Base-by-base conservation (phyloP, 2,329 filamentous ascomycete species). In the Botrytis elliptica region DNA sequence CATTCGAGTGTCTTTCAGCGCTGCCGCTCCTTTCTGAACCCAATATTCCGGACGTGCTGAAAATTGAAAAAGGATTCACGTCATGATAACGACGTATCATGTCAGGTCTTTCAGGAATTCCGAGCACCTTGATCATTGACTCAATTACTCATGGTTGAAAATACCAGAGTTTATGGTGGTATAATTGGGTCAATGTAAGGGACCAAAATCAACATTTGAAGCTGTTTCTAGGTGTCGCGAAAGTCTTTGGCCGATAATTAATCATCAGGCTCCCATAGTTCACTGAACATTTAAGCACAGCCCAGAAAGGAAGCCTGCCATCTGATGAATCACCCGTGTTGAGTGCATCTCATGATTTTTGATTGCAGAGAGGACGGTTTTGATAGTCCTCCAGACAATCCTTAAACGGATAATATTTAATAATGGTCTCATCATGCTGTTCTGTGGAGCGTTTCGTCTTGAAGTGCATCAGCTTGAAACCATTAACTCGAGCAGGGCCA, bases 401-500 rank as follows among this genome's bases (percentile, higher is more conserved):
- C n/a, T 57, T 68, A 18, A 68, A 68, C 22, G 49, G 66, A 16
- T 68, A 68, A 68, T 68, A 68, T 18, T 42, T 68, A 38, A 68
- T 20, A 10, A 25, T 12, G 7, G 66, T 57, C 5, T 29, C 36
- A 33, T 22, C 8, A 18, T 68, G 49, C 49, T 57, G 36, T 42
- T 22, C 0, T 57, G 49, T 25, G 10, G 16, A 40, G 10, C 1
- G 18, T 42, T 22, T 22, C 38, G 22, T 9, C 18, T n/a, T 57
- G 66, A 68, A 68, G 6, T 25, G 36, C 49, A 68, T 33, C 9
- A 68, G 36, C n/a, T 68, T 68, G 36, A 68, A 57, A 49, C 66
- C 66, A 68, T 68, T 57, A 22, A 68, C n/a, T 42, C 66, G 66
- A 68, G 66, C 66, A 6, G 66, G 66, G 10, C 49, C 66, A 42